Evolutionary conservation across 2,329 filamentous ascomycete genomes (phyloP).

Genomic region (Allantophomopsis lycopodina): DNA sequence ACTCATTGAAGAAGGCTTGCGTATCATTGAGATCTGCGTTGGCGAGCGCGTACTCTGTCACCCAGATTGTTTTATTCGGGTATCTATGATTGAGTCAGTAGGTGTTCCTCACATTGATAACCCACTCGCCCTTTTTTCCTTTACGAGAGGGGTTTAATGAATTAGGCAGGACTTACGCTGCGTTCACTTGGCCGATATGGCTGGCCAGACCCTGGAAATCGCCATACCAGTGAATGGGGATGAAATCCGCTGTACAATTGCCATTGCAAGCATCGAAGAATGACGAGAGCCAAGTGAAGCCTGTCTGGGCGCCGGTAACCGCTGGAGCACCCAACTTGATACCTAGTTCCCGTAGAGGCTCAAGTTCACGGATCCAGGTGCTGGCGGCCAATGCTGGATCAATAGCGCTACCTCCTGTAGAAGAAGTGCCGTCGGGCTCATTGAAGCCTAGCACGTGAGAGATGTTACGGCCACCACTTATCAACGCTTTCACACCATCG

Average conservation of each 20-base stretch:
- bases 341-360: constrained; percentile 50
- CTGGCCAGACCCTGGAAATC: constrained; percentile 55
- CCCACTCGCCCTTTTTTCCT: too few species aligned
- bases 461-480: constrained; percentile 42
- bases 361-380: constrained; percentile 58
- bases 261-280: constrained; percentile 52
- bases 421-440: constrained; percentile 51
- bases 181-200: constrained; percentile 44
- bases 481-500: constrained; percentile 37
- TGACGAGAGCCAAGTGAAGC: constrained; percentile 52
- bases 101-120: constrained; percentile 9
- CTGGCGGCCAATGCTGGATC: constrained; percentile 44
- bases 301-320: constrained; percentile 45
- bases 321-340: constrained; percentile 58
- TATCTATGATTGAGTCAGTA: constrained; percentile 25
- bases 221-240: constrained; percentile 56
- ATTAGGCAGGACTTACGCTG: constrained; percentile 7
- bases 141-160: too few species aligned
- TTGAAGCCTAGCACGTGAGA: constrained; percentile 64
- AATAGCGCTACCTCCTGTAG: constrained; percentile 49
- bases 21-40: constrained; percentile 39
- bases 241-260: constrained; percentile 49
- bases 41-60: constrained; percentile 61
- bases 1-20: constrained; percentile 55
- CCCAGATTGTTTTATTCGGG: constrained; percentile 53